A percentile compares a stretch with the other conserved stretches of the same genome.
Conservation (phyloP, 139 green algal genomes). For the Microglena sp. region DNA sequence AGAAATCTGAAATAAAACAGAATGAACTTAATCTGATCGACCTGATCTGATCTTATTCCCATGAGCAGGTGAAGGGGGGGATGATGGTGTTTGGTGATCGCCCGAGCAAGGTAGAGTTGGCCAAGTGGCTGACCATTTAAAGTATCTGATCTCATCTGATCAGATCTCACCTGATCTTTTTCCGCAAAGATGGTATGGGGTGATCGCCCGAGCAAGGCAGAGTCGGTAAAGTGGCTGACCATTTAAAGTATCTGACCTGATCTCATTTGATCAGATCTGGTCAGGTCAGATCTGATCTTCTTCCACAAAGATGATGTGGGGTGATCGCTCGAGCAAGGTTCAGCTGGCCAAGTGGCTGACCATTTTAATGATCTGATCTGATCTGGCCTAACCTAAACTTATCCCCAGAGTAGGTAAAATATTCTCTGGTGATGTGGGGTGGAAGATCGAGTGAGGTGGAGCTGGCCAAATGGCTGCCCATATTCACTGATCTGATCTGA, state of each 20-base stretch:
- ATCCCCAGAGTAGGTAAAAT: too few species aligned
- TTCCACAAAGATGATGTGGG: background rate
- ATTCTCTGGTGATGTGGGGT: background rate
- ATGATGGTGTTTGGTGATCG: background rate
- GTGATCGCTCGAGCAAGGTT: slow-evolving; percentile 11
- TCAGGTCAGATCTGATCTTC: background rate
- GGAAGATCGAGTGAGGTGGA: background rate
- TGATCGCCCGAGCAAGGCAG: background rate
- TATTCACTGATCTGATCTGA: too few species aligned
- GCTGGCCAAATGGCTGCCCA: too few species aligned
- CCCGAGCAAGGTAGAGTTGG: slow-evolving; percentile 15
- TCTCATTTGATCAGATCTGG: background rate
- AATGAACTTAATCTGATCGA: too few species aligned
- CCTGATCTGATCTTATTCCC: background rate
- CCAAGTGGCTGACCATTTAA: slow-evolving; percentile 30
- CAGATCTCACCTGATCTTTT: too few species aligned
- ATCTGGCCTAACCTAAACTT: too few species aligned
- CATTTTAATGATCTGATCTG: too few species aligned
- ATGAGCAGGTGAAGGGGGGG: background rate
- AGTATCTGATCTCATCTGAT: too few species aligned
- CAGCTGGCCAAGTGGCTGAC: slow-evolving; percentile 22
- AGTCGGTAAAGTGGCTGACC: background rate
- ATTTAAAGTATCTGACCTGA: too few species aligned
- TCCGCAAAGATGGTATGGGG: slow-evolving; percentile 6
- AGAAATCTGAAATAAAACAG: too few species aligned